Base-by-base conservation (phyloP, 768 basidiomycete species). In the Amanita polypyramis region DNA sequence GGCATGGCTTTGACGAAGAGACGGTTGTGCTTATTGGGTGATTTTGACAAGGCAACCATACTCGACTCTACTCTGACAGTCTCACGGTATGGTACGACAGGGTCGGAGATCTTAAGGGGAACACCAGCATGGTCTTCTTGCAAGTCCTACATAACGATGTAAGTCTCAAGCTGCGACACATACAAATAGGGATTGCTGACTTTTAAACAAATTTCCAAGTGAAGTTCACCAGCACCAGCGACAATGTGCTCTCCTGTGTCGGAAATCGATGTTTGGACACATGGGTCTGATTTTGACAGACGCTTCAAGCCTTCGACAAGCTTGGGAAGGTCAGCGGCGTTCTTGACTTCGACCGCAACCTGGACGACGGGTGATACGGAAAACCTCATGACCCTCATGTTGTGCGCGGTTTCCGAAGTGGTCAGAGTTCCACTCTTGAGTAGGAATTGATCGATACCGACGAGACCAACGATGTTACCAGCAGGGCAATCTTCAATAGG, bases 371-470 rank as follows among this genome's bases (percentile, higher is more conserved):
- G 96, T 25, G 96, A 98, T 49, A 99, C 96, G 66, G 94, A 98
- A 80, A 97, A 97, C 73, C 87, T 91, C 96, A 99, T 99, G 69
- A 99, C 93, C 74, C 75, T 91, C 93, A 99, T 96, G 78, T 99
- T 99, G 78, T 99, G 96, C 44, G 96, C 96, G 45, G 93, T 96
- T 73, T 98, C 96, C 42, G 92, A 92, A 52, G 89, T 82, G 52
- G 96, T 99, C 62, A 99, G 80, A 53, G 96, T 99, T 66, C 96
- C 96, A 57, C 82, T 92, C 82, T 99, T 99, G 66, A 99, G 85
- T 73, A 99, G 71, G 90, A 98, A 99, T 72, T 99, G 96, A 71
- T 99, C 96, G 59, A 99, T 88, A 75, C 96, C 96, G 71, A 98
- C 95, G 62, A 99, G 88, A 78, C 96, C 96, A 58, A 91, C 70